Evolutionary conservation across 1,284 basidiomycete species (phyloP).

Genomic region (Tilletia caries): DNA sequence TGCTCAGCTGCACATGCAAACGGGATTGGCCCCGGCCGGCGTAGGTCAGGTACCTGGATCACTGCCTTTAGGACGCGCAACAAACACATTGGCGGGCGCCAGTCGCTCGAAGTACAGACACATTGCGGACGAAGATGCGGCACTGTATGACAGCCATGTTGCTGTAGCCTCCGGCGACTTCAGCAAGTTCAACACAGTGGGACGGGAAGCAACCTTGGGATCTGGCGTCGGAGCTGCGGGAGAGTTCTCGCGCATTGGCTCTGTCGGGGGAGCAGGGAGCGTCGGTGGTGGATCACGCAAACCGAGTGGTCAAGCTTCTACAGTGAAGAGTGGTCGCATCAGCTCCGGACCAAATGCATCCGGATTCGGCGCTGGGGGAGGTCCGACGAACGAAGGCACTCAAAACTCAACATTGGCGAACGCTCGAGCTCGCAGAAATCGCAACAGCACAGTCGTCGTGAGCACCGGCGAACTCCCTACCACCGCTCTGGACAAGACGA

Average conservation of each 20-base stretch:
- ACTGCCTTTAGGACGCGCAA: background rate
- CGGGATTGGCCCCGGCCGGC: background rate
- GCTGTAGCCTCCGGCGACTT: background rate
- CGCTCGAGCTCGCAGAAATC: background rate
- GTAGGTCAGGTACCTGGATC: no score
- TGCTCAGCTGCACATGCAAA: conserved; percentile 7
- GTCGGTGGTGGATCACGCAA: background rate
- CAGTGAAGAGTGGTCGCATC: background rate
- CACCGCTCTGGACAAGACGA: conserved; percentile 1
- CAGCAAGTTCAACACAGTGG: background rate
- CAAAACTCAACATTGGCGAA: background rate
- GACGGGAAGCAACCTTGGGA: background rate
- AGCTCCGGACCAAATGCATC: background rate
- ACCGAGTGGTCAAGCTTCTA: background rate
- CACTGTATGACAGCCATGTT: background rate
- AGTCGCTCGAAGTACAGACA: conserved; percentile 5
- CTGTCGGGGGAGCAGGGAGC: background rate
- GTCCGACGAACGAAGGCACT: background rate
- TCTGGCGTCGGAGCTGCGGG: background rate
- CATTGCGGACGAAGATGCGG: conserved; percentile 11
- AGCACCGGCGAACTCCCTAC: background rate
- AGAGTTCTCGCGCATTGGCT: background rate
- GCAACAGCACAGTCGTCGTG: background rate
- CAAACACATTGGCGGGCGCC: background rate
- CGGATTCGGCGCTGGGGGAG: background rate